These are phyloP conservation scores for Saksenaea oblongispora DNA, from an alignment of 371 early-diverging fungal genomes.

Conservation along the genomic window DNA sequence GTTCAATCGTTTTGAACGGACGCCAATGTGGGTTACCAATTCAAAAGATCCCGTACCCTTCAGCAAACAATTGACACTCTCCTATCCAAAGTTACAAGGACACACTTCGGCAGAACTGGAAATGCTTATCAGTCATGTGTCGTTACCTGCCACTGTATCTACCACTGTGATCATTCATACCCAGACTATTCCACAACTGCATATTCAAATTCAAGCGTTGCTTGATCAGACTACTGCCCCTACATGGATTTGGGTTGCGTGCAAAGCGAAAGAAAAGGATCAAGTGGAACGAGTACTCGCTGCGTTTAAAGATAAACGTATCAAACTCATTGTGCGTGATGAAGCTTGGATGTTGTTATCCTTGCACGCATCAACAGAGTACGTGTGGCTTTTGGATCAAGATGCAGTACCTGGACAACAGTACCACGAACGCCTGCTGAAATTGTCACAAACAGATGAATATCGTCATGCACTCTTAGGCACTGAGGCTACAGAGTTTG, in stretches of 20 bases:
- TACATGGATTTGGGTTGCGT: constrained; percentile 53
- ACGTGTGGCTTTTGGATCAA: constrained; percentile 49
- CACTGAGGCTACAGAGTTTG: constrained; percentile 35
- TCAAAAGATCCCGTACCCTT: not conserved
- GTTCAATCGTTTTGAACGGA: constrained; percentile 20
- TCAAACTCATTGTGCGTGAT: constrained; percentile 34
- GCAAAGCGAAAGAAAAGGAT: constrained; percentile 17
- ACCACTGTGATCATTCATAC: constrained; percentile 53
- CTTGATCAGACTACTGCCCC: constrained; percentile 52
- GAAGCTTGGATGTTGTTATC: constrained; percentile 41
- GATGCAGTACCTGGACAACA: constrained; percentile 47
- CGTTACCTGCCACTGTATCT: constrained; percentile 30
- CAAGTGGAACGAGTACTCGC: constrained; percentile 25
- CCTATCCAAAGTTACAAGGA: constrained; percentile 1
- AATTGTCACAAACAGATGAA: constrained; percentile 41
- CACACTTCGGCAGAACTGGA: constrained; percentile 31
- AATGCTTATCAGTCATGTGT: constrained; percentile 10
- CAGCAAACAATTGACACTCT: constrained; percentile 10
- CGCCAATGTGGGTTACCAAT: constrained; percentile 18
- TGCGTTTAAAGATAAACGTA: constrained; percentile 25
- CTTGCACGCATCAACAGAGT: constrained; percentile 45
- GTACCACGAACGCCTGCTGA: constrained; percentile 49
- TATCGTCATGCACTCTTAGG: constrained; percentile 50
- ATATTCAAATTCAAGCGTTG: constrained; percentile 48
- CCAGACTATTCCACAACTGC: constrained; percentile 27